Evolutionary conservation across 306 rosid species (phyloP).

Genomic region (Hippophae gyantsensis): DNA sequence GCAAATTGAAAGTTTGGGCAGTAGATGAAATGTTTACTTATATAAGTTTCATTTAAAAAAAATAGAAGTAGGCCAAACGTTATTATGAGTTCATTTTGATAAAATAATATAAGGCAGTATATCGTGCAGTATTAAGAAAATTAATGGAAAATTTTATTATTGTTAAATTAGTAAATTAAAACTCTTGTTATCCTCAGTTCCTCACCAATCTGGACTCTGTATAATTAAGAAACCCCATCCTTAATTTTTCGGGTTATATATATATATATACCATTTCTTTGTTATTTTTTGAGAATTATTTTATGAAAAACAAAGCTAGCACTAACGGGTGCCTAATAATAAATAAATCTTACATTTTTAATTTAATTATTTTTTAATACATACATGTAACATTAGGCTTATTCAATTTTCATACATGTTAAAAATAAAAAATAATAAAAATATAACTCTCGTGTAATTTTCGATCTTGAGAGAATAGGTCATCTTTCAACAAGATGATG

Average conservation of each 20-base stretch:
- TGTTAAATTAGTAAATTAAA: slow-evolving; percentile 16
- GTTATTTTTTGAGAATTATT: not conserved
- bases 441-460: not conserved
- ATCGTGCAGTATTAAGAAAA: slow-evolving; percentile 5
- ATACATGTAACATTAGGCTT: too few species aligned
- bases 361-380: too few species aligned
- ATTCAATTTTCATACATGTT: too few species aligned
- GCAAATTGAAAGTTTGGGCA: too few species aligned
- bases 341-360: not conserved
- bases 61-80: slow-evolving; percentile 13
- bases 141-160: not conserved
- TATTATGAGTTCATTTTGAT: slow-evolving; percentile 11
- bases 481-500: slow-evolving; percentile 39
- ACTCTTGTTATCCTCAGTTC: slow-evolving; percentile 20
- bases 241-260: too few species aligned
- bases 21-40: too few species aligned
- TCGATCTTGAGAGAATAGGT: slow-evolving; percentile 35
- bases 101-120: not conserved
- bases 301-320: not conserved
- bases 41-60: too few species aligned
- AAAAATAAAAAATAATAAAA: too few species aligned
- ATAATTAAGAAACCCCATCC: not conserved
- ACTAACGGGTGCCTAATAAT: not conserved
- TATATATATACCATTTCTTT: too few species aligned
- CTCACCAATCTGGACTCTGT: slow-evolving; percentile 18